Base-by-base conservation (phyloP, 768 basidiomycete species). In the Trametes cinnabarina region DNA sequence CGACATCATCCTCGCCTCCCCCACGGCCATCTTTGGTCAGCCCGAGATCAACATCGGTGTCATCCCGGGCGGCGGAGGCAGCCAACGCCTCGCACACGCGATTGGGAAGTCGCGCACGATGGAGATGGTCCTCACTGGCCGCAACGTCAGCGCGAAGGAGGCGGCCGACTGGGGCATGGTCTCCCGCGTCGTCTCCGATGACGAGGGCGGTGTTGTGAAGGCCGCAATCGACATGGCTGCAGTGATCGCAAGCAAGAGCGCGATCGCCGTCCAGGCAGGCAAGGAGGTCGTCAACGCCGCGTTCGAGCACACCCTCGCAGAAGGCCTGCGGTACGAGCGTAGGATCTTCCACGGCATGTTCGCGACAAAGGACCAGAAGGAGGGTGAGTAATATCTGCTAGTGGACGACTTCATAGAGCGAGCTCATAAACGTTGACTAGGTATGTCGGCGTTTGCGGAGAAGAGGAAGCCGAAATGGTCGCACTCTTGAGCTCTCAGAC, bases 221-320 rank as follows among this genome's bases (percentile, higher is more conserved):
- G 93, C 95, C 71, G 96, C 96, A 1, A 74, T 98, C 51, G 80
- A 81, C 57, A 79, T 97, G 68, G 96, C 87, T 0, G 82, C 79
- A 56, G 78, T 76, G 40, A 94, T 98, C 58, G 88, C 91, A 17
- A 80, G 81, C 70, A 95, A 94, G 75, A 86, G 94, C 25, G 82
- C 81, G 58, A 73, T 98, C 51, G 87, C 92, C 22, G 87, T 92
- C 15, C 85, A 89, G 70, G 93, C 94, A 28, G 86, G 78, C 32
- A 98, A 99, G 76, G 96, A 98, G 73, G 92, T 90, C 3, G 92
- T 98, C 63, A 96, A 97, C 71, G 89, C 86, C 43, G 95, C 93
- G 20, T 89, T 86, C 63, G 94, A 99, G 65, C 71, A 92, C 63
- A 79, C 83, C 6, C 79, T 99, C 43, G 74, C 81, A 4, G 90